A percentile compares a stretch with the other conserved stretches of the same genome.
Conservation (phyloP, 1,284 basidiomycete species). For the Malassezia dermatis region DNA sequence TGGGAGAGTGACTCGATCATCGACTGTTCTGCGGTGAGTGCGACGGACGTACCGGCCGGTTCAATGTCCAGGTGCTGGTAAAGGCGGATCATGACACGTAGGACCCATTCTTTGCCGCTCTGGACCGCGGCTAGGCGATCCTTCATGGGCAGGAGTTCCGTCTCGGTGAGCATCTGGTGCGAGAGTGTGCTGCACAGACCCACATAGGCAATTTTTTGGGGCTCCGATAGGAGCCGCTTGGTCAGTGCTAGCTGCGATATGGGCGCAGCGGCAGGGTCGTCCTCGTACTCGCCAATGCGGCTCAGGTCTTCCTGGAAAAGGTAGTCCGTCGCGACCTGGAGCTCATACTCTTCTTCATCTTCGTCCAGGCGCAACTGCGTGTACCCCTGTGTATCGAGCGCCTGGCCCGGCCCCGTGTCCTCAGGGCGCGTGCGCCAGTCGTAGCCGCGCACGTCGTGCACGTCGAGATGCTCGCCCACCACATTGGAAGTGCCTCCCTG, state of each 20-base stretch:
- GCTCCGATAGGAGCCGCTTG: slow-evolving; percentile 41
- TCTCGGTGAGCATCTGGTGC: slow-evolving; percentile 33
- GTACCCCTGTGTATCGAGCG: slow-evolving; percentile 31
- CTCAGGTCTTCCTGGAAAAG: slow-evolving; percentile 35
- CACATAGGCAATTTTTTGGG: slow-evolving; percentile 46
- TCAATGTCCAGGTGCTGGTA: slow-evolving; percentile 48
- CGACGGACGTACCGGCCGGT: slow-evolving; percentile 19
- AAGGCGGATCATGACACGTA: slow-evolving; percentile 43
- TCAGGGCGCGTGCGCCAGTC: slow-evolving; percentile 42
- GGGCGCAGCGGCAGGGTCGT: slow-evolving; percentile 31
- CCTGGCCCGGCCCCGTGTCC: slow-evolving; percentile 19
- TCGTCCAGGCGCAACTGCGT: slow-evolving; percentile 45
- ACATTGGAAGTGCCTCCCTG: slow-evolving; percentile 23
- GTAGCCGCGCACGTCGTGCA: slow-evolving; percentile 44
- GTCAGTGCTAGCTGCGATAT: slow-evolving; percentile 46
- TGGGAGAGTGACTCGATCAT: slow-evolving; percentile 46
- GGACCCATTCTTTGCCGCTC: slow-evolving; percentile 36
- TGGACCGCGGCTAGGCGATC: slow-evolving; percentile 18
- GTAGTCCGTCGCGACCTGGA: slow-evolving; percentile 42
- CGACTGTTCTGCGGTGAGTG: slow-evolving; percentile 24
- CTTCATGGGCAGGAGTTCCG: slow-evolving; percentile 4
- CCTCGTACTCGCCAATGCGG: slow-evolving; percentile 25
- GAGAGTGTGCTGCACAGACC: slow-evolving; percentile 41
- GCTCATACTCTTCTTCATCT: slow-evolving; percentile 41
- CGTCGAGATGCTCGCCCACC: slow-evolving; percentile 37